phyloP scores from a whole-genome alignment of 495 filamentous ascomycete genomes.

The Neurospora intermedia region DNA sequence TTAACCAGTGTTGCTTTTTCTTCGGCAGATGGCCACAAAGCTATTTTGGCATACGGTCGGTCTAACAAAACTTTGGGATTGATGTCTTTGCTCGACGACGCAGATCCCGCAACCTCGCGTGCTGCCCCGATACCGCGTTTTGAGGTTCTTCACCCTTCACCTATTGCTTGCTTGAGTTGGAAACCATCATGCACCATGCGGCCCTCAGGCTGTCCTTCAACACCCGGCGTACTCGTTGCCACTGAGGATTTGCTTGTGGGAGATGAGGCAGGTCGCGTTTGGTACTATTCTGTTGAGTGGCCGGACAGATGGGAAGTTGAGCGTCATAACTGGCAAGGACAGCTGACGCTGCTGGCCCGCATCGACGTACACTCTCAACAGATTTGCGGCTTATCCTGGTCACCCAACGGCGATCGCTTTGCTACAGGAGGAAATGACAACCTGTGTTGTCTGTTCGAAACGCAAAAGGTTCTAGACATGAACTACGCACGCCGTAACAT shows the following conservation, averaged over 20 bases:
- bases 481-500: neutral
- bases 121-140: slow-evolving; percentile 46
- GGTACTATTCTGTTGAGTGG: slow-evolving; percentile 90
- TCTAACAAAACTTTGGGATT: slow-evolving; percentile 51
- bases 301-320: slow-evolving; percentile 46
- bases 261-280: slow-evolving; percentile 75
- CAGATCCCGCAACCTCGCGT: neutral
- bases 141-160: slow-evolving; percentile 55
- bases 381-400: slow-evolving; percentile 89
- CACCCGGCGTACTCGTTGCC: slow-evolving; percentile 30
- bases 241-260: slow-evolving; percentile 82
- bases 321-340: slow-evolving; percentile 57
- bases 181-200: slow-evolving; percentile 38
- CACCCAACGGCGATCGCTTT: slow-evolving; percentile 60
- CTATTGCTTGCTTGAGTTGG: slow-evolving; percentile 70
- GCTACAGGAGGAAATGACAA: slow-evolving; percentile 93
- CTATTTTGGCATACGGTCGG: slow-evolving; percentile 78
- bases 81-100: slow-evolving; percentile 39
- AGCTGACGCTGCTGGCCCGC: slow-evolving; percentile 65
- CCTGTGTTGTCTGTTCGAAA: slow-evolving; percentile 69
- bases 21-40: slow-evolving; percentile 60
- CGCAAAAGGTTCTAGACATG: slow-evolving; percentile 43
- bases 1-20: slow-evolving; percentile 85
- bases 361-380: slow-evolving; percentile 79
- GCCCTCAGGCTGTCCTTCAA: slow-evolving; percentile 24